These are phyloP conservation scores for Serpula lacrymans DNA, from an alignment of 768 basidiomycete genomes.

Conservation along the genomic window DNA sequence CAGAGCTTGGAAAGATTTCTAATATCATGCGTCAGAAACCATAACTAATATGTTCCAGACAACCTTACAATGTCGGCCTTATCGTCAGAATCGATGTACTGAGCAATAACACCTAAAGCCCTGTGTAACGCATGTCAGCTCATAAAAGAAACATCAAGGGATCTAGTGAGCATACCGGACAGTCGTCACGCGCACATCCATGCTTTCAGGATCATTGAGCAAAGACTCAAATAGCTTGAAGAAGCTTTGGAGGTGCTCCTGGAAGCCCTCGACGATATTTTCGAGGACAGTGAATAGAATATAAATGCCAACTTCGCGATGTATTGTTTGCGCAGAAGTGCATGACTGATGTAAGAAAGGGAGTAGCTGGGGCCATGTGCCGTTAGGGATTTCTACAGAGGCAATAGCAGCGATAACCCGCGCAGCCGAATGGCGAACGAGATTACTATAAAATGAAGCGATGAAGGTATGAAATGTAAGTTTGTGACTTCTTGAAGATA, in stretches of 20 bases:
- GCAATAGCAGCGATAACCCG: constrained; percentile 94
- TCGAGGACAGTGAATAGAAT: constrained; percentile 91
- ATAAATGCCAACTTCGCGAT: constrained; percentile 90
- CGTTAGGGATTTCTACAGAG: constrained; percentile 74
- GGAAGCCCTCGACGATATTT: constrained; percentile 86
- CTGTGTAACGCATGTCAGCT: constrained; percentile 31
- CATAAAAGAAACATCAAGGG: not conserved
- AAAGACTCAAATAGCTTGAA: constrained; percentile 77
- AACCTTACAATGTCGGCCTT: constrained; percentile 75
- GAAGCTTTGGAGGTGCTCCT: constrained; percentile 66
- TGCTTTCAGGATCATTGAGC: constrained; percentile 77
- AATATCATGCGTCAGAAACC: not conserved
- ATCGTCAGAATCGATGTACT: constrained; percentile 87
- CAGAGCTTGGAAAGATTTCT: constrained; percentile 86
- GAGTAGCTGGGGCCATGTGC: constrained; percentile 83
- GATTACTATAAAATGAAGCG: constrained; percentile 51
- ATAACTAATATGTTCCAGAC: constrained; percentile 3
- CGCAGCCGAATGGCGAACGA: constrained; percentile 90
- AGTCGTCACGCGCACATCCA: constrained; percentile 88
- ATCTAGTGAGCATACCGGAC: constrained; percentile 52
- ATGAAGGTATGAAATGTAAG: not conserved
- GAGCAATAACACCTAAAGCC: constrained; percentile 88
- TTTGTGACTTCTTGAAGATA: no score
- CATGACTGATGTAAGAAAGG: constrained; percentile 84
- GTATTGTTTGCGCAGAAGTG: constrained; percentile 58